These are phyloP conservation scores for Raffaelea ambrosiae DNA, from an alignment of 2,329 filamentous ascomycete species.

Conservation along the genomic window DNA sequence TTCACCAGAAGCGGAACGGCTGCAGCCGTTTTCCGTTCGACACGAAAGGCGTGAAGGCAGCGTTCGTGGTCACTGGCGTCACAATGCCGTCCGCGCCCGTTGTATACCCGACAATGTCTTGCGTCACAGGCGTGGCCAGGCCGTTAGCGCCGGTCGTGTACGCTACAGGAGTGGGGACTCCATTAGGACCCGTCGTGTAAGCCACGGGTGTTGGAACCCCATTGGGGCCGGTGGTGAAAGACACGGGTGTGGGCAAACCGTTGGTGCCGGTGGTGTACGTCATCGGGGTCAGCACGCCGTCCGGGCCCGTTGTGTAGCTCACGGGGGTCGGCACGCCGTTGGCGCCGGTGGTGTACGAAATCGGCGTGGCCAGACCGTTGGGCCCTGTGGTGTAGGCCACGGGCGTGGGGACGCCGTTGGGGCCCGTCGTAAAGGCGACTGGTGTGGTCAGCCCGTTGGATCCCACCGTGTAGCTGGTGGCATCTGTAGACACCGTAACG, in stretches of 20 bases:
- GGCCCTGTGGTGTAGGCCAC: neutral
- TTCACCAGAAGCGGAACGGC: no score
- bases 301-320: no score
- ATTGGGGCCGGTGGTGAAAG: constrained; percentile 3
- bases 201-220: neutral
- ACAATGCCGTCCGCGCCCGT: constrained; percentile 4
- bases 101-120: constrained; percentile 1
- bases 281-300: constrained; percentile 1
- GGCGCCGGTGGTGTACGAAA: no score
- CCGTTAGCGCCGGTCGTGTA: constrained; percentile 6
- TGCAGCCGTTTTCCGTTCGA: neutral
- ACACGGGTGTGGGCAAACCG: neutral
- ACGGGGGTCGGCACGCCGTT: constrained; percentile 3
- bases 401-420: neutral
- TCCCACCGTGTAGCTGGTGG: no score
- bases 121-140: constrained; percentile 1
- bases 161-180: constrained; percentile 4
- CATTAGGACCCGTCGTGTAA: constrained; percentile 3
- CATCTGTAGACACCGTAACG: neutral
- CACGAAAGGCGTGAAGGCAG: neutral
- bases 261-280: no score
- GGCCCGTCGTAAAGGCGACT: neutral
- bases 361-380: constrained; percentile 2
- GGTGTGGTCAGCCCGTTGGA: neutral
- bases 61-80: constrained; percentile 2